These are phyloP conservation scores for Lasiosphaeris hirsuta DNA, from an alignment of 495 filamentous ascomycete genomes.

Conservation along the genomic window DNA sequence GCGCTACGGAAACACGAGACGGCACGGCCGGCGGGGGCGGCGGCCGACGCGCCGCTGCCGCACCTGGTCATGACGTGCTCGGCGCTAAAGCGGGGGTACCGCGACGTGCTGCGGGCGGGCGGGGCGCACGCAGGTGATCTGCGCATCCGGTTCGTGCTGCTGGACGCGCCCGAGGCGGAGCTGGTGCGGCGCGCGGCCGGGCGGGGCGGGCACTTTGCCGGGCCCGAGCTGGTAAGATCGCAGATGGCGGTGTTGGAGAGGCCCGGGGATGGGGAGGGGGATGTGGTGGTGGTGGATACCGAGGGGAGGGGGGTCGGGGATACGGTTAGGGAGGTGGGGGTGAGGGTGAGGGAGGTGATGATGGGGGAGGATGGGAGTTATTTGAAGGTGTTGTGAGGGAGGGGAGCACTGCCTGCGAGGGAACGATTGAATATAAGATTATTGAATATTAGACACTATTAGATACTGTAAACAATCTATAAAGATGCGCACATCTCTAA, in stretches of 20 bases:
- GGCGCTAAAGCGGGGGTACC: slow-evolving; percentile 23
- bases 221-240: slow-evolving; percentile 13
- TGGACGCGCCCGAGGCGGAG: slow-evolving; percentile 16
- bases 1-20: slow-evolving; percentile 20
- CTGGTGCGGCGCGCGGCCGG: slow-evolving; percentile 12
- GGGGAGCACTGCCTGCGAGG: too few species aligned
- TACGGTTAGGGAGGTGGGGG: slow-evolving; percentile 11
- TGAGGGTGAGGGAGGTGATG: slow-evolving; percentile 16
- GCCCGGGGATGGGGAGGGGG: slow-evolving; percentile 16
- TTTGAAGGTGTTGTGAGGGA: slow-evolving; percentile 1
- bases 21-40: neutral
- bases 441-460: too few species aligned
- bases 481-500: too few species aligned
- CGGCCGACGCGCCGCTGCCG: neutral
- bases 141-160: slow-evolving; percentile 20
- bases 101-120: slow-evolving; percentile 22
- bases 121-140: slow-evolving; percentile 8
- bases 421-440: too few species aligned
- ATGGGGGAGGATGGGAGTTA: slow-evolving; percentile 16
- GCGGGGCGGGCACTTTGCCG: slow-evolving; percentile 22
- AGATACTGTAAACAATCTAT: too few species aligned
- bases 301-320: slow-evolving; percentile 9
- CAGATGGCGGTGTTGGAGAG: slow-evolving; percentile 23
- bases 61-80: slow-evolving; percentile 27
- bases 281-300: slow-evolving; percentile 20